phyloP scores from a whole-genome alignment of 345 rosid species.

The Turritis glabra region DNA sequence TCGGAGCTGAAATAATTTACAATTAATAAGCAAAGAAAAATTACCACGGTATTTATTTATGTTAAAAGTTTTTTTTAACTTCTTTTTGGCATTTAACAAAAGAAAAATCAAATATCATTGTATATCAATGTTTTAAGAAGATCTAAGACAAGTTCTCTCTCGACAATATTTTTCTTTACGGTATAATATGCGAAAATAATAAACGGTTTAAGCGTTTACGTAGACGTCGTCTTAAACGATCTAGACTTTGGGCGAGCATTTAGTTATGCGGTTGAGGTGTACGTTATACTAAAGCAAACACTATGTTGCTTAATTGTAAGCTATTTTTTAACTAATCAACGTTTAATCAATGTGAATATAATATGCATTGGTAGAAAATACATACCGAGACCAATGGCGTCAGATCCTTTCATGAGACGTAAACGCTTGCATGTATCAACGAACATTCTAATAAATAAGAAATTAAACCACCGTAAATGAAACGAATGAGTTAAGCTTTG shows the following conservation, averaged over 20 bases:
- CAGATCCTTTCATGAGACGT: constrained; percentile 86
- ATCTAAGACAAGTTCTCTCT: too few species aligned
- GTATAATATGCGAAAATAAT: neutral
- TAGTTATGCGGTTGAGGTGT: neutral
- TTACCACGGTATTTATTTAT: neutral
- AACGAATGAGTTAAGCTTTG: neutral
- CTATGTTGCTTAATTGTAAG: neutral
- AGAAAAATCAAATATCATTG: neutral
- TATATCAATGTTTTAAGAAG: neutral
- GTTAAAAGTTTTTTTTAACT: neutral
- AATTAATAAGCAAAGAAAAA: neutral
- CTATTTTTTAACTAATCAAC: neutral
- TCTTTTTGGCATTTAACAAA: neutral
- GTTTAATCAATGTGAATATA: neutral
- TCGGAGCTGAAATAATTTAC: constrained; percentile 57
- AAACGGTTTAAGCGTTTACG: neutral
- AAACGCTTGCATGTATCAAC: constrained; percentile 86
- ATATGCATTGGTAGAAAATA: neutral
- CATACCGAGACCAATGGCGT: constrained; percentile 77
- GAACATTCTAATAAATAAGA: constrained; percentile 62
- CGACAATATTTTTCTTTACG: neutral
- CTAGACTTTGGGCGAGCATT: neutral
- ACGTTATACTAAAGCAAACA: neutral
- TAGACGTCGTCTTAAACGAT: neutral
- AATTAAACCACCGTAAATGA: neutral